phyloP scores from a whole-genome alignment of 2,329 filamentous ascomycete genomes.

The Cucurbitaria berberidis region DNA sequence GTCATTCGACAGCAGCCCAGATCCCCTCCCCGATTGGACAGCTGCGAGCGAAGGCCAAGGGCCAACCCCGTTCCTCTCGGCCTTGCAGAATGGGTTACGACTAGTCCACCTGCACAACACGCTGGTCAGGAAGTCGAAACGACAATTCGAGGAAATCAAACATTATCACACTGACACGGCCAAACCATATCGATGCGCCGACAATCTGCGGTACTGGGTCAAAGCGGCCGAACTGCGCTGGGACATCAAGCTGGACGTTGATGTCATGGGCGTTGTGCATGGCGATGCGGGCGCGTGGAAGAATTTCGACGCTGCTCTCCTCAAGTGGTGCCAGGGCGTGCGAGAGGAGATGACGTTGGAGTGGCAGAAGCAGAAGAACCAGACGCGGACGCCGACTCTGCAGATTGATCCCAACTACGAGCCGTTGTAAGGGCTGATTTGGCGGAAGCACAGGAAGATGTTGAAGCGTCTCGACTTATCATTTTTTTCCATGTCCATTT shows the following conservation, averaged over 20 bases:
- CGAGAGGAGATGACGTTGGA: conserved; percentile 83
- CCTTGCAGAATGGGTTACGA: conserved; percentile 77
- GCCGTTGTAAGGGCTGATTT: conserved; percentile 22
- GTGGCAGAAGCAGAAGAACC: conserved; percentile 57
- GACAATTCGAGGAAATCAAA: conserved; percentile 88
- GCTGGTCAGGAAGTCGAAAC: conserved; percentile 80
- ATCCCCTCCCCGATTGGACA: conserved; percentile 71
- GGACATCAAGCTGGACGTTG: conserved; percentile 82
- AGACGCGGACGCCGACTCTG: conserved; percentile 47
- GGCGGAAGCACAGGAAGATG: not conserved
- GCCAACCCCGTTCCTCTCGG: conserved; percentile 75
- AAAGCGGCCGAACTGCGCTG: conserved; percentile 95
- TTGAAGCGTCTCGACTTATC: conserved; percentile 13
- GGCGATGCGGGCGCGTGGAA: conserved; percentile 74
- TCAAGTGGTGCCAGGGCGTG: conserved; percentile 82
- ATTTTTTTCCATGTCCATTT: conserved; percentile 39
- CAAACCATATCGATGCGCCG: conserved; percentile 91
- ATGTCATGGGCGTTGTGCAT: conserved; percentile 86
- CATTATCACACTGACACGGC: conserved; percentile 88
- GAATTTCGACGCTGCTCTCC: conserved; percentile 81
- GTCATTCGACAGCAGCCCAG: conserved; percentile 69
- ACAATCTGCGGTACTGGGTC: conserved; percentile 94
- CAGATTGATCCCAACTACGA: conserved; percentile 47
- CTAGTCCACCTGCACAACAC: conserved; percentile 90
- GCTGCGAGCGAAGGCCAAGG: conserved; percentile 60